Base-by-base conservation (phyloP, 768 basidiomycete species). In the Aureoboletus auriporus region DNA sequence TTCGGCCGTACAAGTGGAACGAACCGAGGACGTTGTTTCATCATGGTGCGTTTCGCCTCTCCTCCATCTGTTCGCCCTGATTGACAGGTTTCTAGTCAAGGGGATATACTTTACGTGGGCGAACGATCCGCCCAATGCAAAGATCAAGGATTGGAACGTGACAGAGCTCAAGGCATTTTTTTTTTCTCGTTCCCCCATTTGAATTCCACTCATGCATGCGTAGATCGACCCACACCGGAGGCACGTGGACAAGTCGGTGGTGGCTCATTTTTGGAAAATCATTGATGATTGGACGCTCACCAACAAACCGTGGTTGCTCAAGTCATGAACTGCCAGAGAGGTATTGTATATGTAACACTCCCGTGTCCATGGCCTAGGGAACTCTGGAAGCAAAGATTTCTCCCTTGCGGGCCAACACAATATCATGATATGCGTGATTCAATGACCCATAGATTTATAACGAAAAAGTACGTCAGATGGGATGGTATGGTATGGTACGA, bases 101-200 rank as follows among this genome's bases (percentile, higher is more conserved):
- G 96, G 96, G 2, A 77, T 99, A 23, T 92, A 96, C 65, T 85
- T 97, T 17, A 82, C 91, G n/a, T 93, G 93, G 89, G 79, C 87
- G 38, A 93, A 92, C 58, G 93, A 96, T 57, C 88, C 91, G 8
- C 83, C 86, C 17, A 95, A 96, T 54, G 66, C 81, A 0, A 90
- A 86, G 55, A 88, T 95, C 54, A 88, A 88, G 65, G 92, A 95
- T 52, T 98, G 96, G 96, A 97, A 97, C 56, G 95, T 99, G 14
- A 89, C 89, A 0, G 90, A 95, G 61, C 77, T 97, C 53, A 93
- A 91, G 78, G 94, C n/a, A n/a, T n/a, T n/a, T n/a, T n/a, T 71
- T 47, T 14, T 14, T 5, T 31, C 13, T 31, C 20, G 20, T 23
- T 23, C 20, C 20, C 14, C 0, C 0, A 29, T 4, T 14, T 31